These are phyloP conservation scores for Smallanthus sonchifolius DNA, from an alignment of 129 eudicot genomes.

Conservation along the genomic window DNA sequence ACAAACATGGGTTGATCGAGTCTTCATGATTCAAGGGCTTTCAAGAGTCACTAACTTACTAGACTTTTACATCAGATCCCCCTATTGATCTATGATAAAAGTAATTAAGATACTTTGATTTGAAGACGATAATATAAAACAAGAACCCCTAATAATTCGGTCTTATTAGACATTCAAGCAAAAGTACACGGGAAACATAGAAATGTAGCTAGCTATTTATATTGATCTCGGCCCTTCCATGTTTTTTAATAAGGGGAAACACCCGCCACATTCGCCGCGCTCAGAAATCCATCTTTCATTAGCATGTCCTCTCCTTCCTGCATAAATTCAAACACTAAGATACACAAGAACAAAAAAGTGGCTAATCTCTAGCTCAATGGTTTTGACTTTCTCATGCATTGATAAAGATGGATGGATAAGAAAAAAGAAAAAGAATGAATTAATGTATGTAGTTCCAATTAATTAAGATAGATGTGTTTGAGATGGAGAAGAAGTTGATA, in stretches of 20 bases:
- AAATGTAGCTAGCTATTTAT: slow-evolving; percentile 41
- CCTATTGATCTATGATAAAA: not conserved
- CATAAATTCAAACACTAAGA: slow-evolving; percentile 30
- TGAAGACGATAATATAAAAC: slow-evolving; percentile 22
- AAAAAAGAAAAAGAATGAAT: not conserved
- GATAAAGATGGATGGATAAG: slow-evolving; percentile 25
- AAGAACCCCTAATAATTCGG: slow-evolving; percentile 42
- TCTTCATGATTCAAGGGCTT: slow-evolving; percentile 13
- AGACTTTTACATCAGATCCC: slow-evolving; percentile 20
- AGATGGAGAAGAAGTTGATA: slow-evolving; percentile 1
- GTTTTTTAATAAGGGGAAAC: slow-evolving; percentile 66
- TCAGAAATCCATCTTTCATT: slow-evolving; percentile 88
- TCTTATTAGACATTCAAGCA: slow-evolving; percentile 36
- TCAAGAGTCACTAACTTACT: slow-evolving; percentile 14
- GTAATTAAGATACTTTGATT: slow-evolving; percentile 22
- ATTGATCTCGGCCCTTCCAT: slow-evolving; percentile 16
- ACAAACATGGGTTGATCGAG: slow-evolving; percentile 4
- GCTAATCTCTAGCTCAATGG: not conserved
- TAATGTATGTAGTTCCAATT: not conserved
- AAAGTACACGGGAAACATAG: slow-evolving; percentile 22
- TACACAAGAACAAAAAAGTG: not conserved
- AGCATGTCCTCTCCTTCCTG: slow-evolving; percentile 89
- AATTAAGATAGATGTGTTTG: slow-evolving; percentile 16
- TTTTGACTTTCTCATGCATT: not conserved
- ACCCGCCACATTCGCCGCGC: slow-evolving; percentile 69